phyloP scores from a whole-genome alignment of 139 green algal species.

The Chlorella sp. region DNA sequence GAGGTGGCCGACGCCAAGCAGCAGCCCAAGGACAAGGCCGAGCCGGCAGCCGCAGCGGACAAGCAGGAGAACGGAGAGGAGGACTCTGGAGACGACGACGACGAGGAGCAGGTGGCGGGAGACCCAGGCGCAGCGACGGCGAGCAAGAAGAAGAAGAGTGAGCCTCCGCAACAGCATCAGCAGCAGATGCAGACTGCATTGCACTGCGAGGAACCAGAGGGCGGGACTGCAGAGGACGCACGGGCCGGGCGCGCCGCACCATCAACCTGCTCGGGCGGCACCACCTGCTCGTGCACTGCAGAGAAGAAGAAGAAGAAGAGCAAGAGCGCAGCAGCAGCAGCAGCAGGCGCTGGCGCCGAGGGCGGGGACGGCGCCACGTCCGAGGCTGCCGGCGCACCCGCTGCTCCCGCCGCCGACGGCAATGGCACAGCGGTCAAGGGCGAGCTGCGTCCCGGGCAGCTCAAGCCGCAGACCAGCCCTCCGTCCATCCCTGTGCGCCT shows the following conservation, averaged over 20 bases:
- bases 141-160: constrained; percentile 15
- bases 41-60: neutral
- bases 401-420: neutral
- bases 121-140: neutral
- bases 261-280: neutral
- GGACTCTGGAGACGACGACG: constrained; percentile 1
- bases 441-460: constrained; percentile 12
- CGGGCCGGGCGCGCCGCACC: too few species aligned
- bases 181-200: too few species aligned
- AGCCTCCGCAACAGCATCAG: too few species aligned
- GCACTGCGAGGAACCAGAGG: neutral
- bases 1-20: too few species aligned
- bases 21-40: too few species aligned
- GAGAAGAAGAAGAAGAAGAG: constrained; percentile 10
- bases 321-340: neutral
- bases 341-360: neutral
- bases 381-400: neutral
- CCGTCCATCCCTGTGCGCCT: constrained; percentile 80
- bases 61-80: neutral
- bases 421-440: neutral
- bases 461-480: constrained; percentile 77
- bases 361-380: neutral
- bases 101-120: neutral
- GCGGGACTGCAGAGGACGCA: too few species aligned
- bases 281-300: neutral